A percentile compares a stretch with the other conserved stretches of the same genome.
Conservation (phyloP, 2,329 filamentous ascomycete species). For the Sporothrix humicola region DNA sequence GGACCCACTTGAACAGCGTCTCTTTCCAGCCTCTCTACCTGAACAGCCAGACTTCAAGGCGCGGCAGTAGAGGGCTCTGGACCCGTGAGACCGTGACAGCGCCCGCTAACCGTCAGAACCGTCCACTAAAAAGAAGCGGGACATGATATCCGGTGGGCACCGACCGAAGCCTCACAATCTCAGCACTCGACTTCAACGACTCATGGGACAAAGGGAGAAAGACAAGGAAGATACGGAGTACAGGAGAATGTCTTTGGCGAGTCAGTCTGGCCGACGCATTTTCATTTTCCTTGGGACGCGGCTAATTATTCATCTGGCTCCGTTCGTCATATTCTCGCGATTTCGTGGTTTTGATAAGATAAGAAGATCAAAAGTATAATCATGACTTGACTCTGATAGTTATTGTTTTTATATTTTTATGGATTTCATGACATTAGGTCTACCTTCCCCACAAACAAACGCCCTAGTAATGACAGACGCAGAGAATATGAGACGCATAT, state of each 20-base stretch:
- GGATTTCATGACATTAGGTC: not conserved
- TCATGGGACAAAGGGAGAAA: not conserved
- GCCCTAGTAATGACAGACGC: not conserved
- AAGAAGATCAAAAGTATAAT: not conserved
- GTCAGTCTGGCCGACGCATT: not conserved
- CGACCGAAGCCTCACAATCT: not conserved
- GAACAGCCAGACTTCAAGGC: not conserved
- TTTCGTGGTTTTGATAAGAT: not conserved
- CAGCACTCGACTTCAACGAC: not conserved
- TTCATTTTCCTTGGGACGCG: not conserved
- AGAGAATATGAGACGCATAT: not conserved
- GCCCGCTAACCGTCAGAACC: not conserved
- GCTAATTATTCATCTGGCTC: not conserved
- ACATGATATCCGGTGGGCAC: conserved; percentile 6
- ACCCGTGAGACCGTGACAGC: not conserved
- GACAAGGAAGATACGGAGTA: not conserved
- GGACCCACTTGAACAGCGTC: not conserved
- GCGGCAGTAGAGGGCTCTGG: conserved; percentile 1
- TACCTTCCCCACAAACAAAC: not conserved
- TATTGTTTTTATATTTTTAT: not conserved
- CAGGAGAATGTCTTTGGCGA: not conserved
- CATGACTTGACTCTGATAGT: not conserved
- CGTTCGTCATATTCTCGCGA: too few relatives aligned
- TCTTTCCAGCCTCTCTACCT: not conserved
- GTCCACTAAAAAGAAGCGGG: not conserved